Conservation (phyloP, 345 rosid genomes). For the Populus euphratica region DNA sequence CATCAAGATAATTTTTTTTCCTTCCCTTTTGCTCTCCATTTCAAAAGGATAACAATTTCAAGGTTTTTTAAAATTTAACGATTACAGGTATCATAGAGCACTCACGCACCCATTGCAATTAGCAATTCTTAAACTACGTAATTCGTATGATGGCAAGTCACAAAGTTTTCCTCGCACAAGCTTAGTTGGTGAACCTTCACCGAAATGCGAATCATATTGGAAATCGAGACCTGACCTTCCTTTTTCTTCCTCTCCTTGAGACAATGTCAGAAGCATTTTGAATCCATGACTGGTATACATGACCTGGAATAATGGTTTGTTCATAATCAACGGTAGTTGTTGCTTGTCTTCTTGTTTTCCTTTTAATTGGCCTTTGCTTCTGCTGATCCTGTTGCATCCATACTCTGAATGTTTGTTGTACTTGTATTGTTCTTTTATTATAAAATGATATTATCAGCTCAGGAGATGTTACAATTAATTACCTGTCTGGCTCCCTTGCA, state of each 20-base stretch:
- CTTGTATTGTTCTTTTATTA: neutral
- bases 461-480: slow-evolving; percentile 3
- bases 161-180: neutral
- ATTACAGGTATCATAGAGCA: neutral
- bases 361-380: slow-evolving; percentile 40
- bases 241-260: slow-evolving; percentile 50
- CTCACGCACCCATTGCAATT: neutral
- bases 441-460: neutral
- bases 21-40: neutral
- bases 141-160: neutral
- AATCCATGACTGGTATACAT: slow-evolving; percentile 70
- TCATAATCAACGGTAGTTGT: slow-evolving; percentile 56
- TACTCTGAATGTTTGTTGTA: slow-evolving; percentile 12
- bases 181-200: neutral
- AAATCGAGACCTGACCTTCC: slow-evolving; percentile 42
- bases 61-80: neutral
- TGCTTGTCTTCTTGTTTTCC: slow-evolving; percentile 43
- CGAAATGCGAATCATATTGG: neutral
- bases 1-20: neutral
- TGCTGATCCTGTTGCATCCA: slow-evolving; percentile 45
- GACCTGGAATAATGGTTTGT: slow-evolving; percentile 61
- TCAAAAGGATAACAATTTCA: neutral
- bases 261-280: slow-evolving; percentile 57
- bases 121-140: neutral
- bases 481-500: slow-evolving; percentile 48